phyloP scores from a whole-genome alignment of 306 rosid genomes.

The Senna tora region DNA sequence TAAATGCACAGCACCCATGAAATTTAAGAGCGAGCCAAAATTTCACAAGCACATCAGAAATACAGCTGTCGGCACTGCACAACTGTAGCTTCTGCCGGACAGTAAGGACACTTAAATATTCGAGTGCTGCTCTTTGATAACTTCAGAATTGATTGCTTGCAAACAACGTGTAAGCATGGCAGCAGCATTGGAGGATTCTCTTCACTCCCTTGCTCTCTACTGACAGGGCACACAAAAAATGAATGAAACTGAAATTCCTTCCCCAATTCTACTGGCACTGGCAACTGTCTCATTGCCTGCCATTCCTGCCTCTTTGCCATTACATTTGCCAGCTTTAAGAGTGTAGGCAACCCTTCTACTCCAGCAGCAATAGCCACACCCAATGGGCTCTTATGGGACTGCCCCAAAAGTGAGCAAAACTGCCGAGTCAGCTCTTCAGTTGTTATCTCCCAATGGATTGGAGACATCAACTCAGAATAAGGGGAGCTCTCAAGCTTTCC shows the following conservation, averaged over 20 bases:
- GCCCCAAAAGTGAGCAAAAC: constrained; percentile 73
- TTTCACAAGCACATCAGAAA: constrained; percentile 51
- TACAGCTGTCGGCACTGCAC: constrained; percentile 64
- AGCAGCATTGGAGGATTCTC: constrained; percentile 88
- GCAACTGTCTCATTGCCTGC: constrained; percentile 80
- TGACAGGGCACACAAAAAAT: constrained; percentile 85
- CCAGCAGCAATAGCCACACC: constrained; percentile 78
- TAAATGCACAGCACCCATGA: constrained; percentile 30
- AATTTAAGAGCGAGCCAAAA: constrained; percentile 7
- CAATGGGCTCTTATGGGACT: constrained; percentile 65
- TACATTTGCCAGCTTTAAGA: constrained; percentile 77
- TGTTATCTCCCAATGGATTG: constrained; percentile 66
- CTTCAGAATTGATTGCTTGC: constrained; percentile 82
- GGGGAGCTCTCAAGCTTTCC: constrained; percentile 75
- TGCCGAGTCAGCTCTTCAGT: constrained; percentile 69
- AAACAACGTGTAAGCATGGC: constrained; percentile 86
- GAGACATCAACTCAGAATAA: constrained; percentile 65
- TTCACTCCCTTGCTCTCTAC: constrained; percentile 78
- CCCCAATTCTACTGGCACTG: constrained; percentile 81
- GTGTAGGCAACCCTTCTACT: constrained; percentile 77
- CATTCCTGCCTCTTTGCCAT: constrained; percentile 92
- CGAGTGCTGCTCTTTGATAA: constrained; percentile 71
- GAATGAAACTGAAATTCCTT: constrained; percentile 91
- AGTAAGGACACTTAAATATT: constrained; percentile 81
- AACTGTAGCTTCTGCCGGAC: constrained; percentile 69